Conservation (phyloP, 192 early-diverging fungal genomes). For the Coemansia sp. region DNA sequence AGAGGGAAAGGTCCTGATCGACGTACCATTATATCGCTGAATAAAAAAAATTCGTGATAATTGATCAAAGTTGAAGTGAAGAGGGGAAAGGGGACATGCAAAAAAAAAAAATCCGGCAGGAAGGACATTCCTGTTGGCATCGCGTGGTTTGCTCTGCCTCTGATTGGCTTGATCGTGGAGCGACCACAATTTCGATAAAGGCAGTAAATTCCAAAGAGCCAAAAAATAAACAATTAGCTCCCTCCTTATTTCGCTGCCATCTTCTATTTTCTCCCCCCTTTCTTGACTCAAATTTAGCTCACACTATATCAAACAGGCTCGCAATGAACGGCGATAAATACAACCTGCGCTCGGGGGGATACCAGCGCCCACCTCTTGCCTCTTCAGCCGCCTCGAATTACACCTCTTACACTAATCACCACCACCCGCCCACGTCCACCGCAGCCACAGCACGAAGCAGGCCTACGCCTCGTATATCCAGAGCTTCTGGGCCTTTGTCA, state of each 20-base stretch:
- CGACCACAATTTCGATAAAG: background rate
- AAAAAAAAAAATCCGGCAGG: background rate
- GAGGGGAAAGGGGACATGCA: slow-evolving; percentile 1
- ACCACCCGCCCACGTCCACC: background rate
- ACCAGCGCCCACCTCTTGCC: slow-evolving; percentile 14
- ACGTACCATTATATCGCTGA: slow-evolving; percentile 1
- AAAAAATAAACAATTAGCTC: background rate
- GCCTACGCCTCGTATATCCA: background rate
- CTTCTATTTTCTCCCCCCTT: background rate
- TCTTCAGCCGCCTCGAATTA: background rate
- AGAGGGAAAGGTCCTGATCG: background rate
- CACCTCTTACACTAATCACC: background rate
- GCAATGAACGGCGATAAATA: slow-evolving; percentile 9
- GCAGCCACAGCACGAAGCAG: slow-evolving; percentile 5
- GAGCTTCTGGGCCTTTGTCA: background rate
- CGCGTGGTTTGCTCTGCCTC: slow-evolving; percentile 6
- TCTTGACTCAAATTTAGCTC: background rate
- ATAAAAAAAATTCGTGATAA: slow-evolving; percentile 1
- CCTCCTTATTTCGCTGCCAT: background rate
- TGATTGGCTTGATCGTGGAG: slow-evolving; percentile 8
- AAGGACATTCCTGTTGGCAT: background rate
- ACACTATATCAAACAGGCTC: background rate
- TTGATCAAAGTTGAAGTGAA: background rate
- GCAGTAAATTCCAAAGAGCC: background rate
- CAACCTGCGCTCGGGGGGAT: slow-evolving; percentile 1